A percentile compares a stretch with the other conserved stretches of the same genome.
Evolutionary conservation across 2,329 filamentous ascomycete genomes (phyloP).

Genomic region (Fusarium multiceps): DNA sequence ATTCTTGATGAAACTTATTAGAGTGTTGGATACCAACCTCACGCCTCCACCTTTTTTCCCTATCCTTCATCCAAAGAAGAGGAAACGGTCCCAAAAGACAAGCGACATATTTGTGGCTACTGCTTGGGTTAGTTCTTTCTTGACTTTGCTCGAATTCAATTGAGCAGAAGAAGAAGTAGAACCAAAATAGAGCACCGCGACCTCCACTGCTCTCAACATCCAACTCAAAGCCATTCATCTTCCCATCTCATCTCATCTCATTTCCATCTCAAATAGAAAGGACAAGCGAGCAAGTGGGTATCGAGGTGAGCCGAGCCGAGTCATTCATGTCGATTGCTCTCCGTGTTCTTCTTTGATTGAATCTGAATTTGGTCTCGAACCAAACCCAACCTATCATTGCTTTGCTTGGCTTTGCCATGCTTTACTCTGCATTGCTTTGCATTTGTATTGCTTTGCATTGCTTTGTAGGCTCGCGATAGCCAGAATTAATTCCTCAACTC

Average conservation of each 20-base stretch:
- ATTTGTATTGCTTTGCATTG: conserved; percentile 1
- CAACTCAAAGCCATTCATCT: not conserved
- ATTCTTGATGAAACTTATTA: conserved; percentile 30
- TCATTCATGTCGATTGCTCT: conserved; percentile 49
- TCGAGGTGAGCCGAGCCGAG: conserved; percentile 49
- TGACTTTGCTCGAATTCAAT: not conserved
- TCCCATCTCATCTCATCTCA: not conserved
- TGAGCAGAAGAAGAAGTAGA: conserved; percentile 7
- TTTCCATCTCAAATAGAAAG: conserved; percentile 18
- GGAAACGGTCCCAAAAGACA: conserved; percentile 22
- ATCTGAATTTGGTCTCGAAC: conserved; percentile 22
- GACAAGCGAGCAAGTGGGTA: conserved; percentile 42
- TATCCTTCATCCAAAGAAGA: conserved; percentile 28
- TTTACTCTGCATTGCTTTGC: conserved; percentile 20
- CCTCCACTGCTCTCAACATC: conserved; percentile 21
- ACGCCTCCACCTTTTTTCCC: conserved; percentile 20
- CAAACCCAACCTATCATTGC: conserved; percentile 37
- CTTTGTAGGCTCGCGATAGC: conserved; percentile 48
- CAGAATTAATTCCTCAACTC: conserved; percentile 17
- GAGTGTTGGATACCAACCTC: conserved; percentile 9
- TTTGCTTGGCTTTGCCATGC: not conserved
- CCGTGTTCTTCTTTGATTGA: conserved; percentile 42
- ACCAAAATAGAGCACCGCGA: conserved; percentile 25
- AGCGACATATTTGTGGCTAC: conserved; percentile 18
- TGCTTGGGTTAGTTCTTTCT: conserved; percentile 14